Base-by-base conservation (phyloP, 2,329 filamentous ascomycete species). In the Xylaria sp. region DNA sequence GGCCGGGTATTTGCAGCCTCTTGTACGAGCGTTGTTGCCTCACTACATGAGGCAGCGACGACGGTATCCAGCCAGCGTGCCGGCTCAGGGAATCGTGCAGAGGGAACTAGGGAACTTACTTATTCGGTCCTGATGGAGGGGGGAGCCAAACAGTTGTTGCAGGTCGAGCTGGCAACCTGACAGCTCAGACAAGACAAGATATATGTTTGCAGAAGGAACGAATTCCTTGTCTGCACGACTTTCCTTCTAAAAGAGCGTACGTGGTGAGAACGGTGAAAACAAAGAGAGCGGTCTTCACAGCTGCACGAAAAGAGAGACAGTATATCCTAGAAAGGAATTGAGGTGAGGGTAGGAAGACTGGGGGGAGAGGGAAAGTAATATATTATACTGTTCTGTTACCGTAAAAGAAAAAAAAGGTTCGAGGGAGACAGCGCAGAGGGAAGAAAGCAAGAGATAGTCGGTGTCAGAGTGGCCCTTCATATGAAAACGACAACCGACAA, bases 141-240 rank as follows among this genome's bases (percentile, higher is more conserved):
- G 46, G 52, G 55, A 50, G 48, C 48, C 25, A 63, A 61, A 62
- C 60, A 34, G 62, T 61, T 28, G 63, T 64, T 73, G 71, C 70
- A 71, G 70, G 70, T 67, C 69, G 63, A 62, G 70, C 60, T 73
- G 71, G 69, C 71, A 66, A 60, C 72, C 63, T 72, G 70, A 71
- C 70, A 74, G 68, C 71, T 68, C 65, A 67, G 68, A 72, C 39
- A 65, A 34, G 32, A 71, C 39, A 65, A 34, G 25, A 65, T 75
- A 70, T 73, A 75, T 76, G 74, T 75, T 75, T 77, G 76, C 74
- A 77, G 73, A 74, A 77, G 73, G 76, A 76, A 70, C 64, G 73
- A 72, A 58, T 68, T 72, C 61, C 59, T 73, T 69, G 66, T 58
- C 66, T 59, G 66, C 60, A 54, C 57, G 57, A 20, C 63, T 71